phyloP scores from a whole-genome alignment of 1,284 basidiomycete species.

The Calocybe gambosa region DNA sequence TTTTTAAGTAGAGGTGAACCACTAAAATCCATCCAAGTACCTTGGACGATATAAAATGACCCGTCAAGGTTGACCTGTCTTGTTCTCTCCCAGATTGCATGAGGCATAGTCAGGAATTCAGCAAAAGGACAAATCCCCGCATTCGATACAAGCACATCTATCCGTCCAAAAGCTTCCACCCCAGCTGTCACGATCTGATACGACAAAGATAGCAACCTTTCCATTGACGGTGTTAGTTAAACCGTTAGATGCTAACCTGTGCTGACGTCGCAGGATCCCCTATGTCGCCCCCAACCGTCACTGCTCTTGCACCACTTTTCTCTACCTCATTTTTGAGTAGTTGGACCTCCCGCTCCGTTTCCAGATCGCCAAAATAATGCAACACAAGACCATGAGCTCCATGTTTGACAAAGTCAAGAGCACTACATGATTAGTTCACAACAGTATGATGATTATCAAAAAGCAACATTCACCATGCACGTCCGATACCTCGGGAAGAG shows the following conservation, averaged over 20 bases:
- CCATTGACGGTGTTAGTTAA: neutral
- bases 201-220: neutral
- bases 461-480: conserved; percentile 43
- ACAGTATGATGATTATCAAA: neutral
- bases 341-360: conserved; percentile 47
- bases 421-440: conserved; percentile 25
- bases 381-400: conserved; percentile 65
- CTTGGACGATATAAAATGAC: conserved; percentile 72
- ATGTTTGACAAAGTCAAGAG: conserved; percentile 56
- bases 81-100: conserved; percentile 63
- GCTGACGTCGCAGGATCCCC: conserved; percentile 53
- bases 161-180: conserved; percentile 54
- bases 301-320: conserved; percentile 21
- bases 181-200: conserved; percentile 55
- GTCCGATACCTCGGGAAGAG: conserved; percentile 75
- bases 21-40: no score
- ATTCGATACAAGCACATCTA: conserved; percentile 65
- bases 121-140: conserved; percentile 81
- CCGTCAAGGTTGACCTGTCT: conserved; percentile 76
- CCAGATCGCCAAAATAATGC: conserved; percentile 64
- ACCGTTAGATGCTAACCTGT: conserved; percentile 34
- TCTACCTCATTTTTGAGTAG: conserved; percentile 42
- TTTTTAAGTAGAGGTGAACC: no score
- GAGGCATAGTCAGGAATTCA: conserved; percentile 72
- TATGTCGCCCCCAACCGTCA: conserved; percentile 62